Conservation (phyloP, 2,329 filamentous ascomycete genomes). For the Claviceps digitariae region DNA sequence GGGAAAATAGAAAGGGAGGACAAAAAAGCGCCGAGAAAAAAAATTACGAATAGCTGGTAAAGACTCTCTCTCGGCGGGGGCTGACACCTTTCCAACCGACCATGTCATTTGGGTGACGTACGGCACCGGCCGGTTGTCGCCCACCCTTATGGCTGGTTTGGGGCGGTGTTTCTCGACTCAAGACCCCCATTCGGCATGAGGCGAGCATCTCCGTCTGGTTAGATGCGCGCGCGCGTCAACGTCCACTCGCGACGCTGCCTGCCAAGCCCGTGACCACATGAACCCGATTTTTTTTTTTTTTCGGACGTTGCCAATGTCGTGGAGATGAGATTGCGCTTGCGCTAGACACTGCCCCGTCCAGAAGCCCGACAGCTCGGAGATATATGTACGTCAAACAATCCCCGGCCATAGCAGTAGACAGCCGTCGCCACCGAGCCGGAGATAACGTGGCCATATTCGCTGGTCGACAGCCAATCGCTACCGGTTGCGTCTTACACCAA, state of each 20-base stretch:
- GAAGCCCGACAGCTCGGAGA: too few species aligned
- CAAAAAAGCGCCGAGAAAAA: not conserved
- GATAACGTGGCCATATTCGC: too few species aligned
- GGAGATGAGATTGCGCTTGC: not conserved
- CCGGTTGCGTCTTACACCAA: too few species aligned
- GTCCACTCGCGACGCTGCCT: not conserved
- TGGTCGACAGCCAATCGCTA: too few species aligned
- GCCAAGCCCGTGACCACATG: not conserved
- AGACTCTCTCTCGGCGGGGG: too few species aligned
- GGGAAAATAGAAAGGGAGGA: not conserved
- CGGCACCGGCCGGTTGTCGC: not conserved
- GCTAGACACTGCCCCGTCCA: not conserved
- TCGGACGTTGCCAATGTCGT: too few species aligned
- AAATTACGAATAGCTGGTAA: not conserved
- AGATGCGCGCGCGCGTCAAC: not conserved
- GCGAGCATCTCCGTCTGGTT: not conserved
- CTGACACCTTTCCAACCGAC: not conserved
- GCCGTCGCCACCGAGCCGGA: too few species aligned
- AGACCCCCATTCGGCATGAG: constrained; percentile 1
- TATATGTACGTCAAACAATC: too few species aligned
- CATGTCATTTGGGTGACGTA: not conserved
- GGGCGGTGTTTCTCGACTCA: not conserved
- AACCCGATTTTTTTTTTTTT: too few species aligned
- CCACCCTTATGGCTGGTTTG: not conserved
- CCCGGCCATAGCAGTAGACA: too few species aligned